These are phyloP conservation scores for Plasmopara muralis DNA, from an alignment of 352 stramenopile genomes.

Conservation along the genomic window DNA sequence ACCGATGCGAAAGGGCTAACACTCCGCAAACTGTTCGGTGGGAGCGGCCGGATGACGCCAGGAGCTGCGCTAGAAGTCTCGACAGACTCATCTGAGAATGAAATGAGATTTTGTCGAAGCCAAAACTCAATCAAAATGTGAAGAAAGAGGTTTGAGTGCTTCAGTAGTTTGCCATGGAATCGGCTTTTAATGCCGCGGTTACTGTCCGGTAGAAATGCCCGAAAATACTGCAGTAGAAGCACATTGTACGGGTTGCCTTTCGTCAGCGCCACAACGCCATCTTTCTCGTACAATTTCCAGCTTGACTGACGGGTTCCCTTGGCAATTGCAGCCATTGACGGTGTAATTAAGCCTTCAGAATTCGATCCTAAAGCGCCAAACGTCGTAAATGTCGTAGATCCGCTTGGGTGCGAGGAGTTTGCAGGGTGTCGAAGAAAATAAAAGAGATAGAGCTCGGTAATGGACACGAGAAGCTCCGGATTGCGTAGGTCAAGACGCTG, in stretches of 20 bases:
- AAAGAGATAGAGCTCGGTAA: conserved; percentile 81
- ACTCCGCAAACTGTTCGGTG: conserved; percentile 23
- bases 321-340: conserved; percentile 42
- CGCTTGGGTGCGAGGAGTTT: conserved; percentile 57
- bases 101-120: conserved; percentile 84
- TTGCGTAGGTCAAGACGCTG: conserved; percentile 68
- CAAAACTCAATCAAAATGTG: conserved; percentile 85
- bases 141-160: conserved; percentile 77
- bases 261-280: conserved; percentile 59
- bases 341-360: conserved; percentile 38
- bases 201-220: conserved; percentile 68
- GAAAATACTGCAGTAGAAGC: conserved; percentile 73
- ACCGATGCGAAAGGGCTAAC: conserved; percentile 65
- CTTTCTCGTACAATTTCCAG: conserved; percentile 65
- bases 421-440: conserved; percentile 79
- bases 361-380: conserved; percentile 9
- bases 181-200: conserved; percentile 55
- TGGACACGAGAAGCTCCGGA: conserved; percentile 74
- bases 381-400: conserved; percentile 8
- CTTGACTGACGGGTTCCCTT: conserved; percentile 43
- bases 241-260: conserved; percentile 81
- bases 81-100: conserved; percentile 60
- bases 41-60: conserved; percentile 13
- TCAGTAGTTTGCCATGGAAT: conserved; percentile 70
- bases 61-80: conserved; percentile 16